Evolutionary conservation across 163 green algal genomes (phyloP), one percentile per base, ranked within the genome.

Genomic region (Volvox carteri): DNA sequence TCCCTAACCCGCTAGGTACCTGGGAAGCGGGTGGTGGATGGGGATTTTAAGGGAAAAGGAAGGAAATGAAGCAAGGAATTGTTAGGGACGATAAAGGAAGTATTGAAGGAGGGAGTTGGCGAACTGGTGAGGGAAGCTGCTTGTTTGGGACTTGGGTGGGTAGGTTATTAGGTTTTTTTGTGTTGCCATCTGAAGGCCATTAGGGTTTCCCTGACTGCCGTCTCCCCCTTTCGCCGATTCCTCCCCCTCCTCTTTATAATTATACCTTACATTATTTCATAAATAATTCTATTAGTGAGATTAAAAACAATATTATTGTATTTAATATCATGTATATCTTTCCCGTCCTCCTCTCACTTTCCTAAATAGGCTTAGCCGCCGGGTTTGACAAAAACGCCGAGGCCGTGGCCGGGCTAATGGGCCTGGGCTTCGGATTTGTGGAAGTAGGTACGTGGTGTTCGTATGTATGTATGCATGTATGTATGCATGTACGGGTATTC

Each of bases 331-430:
- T n/a, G n/a, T n/a, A n/a, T n/a, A n/a, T n/a, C n/a, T n/a, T n/a
- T 58, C 48, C 48, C 48, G 48, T 23, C 48, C 11, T 14, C 48
- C 48, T 14, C n/a, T 56, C 46, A 33, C 46, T 42, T 67, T 35
- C 35, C 65, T 9, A 16, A 6, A 81, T 90, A 97, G 96, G 98
- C 23, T 79, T 99, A 39, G 98, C 98, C 39, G 98, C 98, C 46
- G 98, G 98, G 0, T 99, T 99, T 93, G 98, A 99, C 95, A 99
- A 99, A 93, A 93, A 99, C 89, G 98, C 95, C 9, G 95, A 99
- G 79, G 94, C 92, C 2, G 88, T 98, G 12, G 93, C 98, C 41
- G 90, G 91, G 3, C 77, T 99, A 44, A 88, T 99, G 75, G 93
- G 90, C 0, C 89, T 99, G 60, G 98, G 98, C 1, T 98, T 99